A percentile compares a stretch with the other conserved stretches of the same genome.
Conservation (phyloP, 2,329 filamentous ascomycete species). For the Massarina eburnea region DNA sequence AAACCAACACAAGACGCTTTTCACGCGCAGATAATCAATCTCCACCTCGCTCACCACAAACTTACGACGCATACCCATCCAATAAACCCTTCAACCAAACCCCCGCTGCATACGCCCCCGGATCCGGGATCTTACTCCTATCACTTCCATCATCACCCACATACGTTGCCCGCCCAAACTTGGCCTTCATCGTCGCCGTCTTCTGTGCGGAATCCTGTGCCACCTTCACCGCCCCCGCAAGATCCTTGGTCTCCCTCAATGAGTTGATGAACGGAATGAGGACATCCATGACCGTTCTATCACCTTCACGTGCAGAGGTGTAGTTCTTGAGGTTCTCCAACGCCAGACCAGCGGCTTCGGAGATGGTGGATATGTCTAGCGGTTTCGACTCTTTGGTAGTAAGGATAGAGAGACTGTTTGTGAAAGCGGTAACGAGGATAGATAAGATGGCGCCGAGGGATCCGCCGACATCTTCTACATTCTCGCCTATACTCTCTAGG, state of each 20-base stretch:
- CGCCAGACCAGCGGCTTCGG: conserved; percentile 47
- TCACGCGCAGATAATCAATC: too few species aligned
- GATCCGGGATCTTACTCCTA: conserved; percentile 59
- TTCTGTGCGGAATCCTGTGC: conserved; percentile 73
- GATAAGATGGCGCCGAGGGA: conserved; percentile 74
- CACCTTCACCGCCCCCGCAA: conserved; percentile 71
- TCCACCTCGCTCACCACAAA: too few species aligned
- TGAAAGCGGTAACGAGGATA: conserved; percentile 85
- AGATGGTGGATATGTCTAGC: conserved; percentile 39
- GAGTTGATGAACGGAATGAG: conserved; percentile 81
- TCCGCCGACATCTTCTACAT: conserved; percentile 72
- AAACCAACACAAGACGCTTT: too few species aligned
- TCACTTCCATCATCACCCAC: conserved; percentile 69
- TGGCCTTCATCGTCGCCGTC: conserved; percentile 89
- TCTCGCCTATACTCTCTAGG: conserved; percentile 60
- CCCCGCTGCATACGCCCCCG: conserved; percentile 73
- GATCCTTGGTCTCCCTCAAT: conserved; percentile 63
- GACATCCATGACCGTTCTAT: conserved; percentile 88
- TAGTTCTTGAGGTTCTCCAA: conserved; percentile 60
- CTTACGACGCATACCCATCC: conserved; percentile 20
- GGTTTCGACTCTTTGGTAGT: conserved; percentile 33
- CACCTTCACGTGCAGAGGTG: conserved; percentile 83
- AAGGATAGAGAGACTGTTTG: conserved; percentile 41
- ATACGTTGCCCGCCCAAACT: conserved; percentile 79
- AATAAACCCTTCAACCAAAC: conserved; percentile 72